Evolutionary conservation across 192 early-diverging fungal genomes (phyloP), one percentile per base, ranked within the genome.

Genomic region (Coemansia sp.): DNA sequence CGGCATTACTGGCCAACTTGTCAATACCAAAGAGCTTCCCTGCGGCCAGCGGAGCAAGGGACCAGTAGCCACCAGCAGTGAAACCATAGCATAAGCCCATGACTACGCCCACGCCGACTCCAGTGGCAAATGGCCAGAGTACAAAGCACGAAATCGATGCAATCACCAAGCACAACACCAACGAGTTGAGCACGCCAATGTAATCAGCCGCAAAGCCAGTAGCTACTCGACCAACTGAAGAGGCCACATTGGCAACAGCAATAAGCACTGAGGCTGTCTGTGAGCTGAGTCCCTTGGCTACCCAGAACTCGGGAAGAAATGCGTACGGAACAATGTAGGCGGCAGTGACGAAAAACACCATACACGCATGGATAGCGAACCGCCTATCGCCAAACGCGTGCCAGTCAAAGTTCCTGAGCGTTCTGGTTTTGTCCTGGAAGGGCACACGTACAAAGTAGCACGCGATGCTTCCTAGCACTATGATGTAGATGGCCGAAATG

Each of bases 241-340:
- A 83, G 19, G 73, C 66, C 6, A 72, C 77, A 11, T 83, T 83
- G 25, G 81, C 81, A 8, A 83, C 66, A 5, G 80, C 71, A 45
- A 82, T 82, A 15, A 82, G 57, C 12, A 77, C 80, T 5, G 80
- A 82, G 4, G 80, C 76, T 1, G 51, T 71, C 27, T 71, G 39
- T 2, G 75, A 45, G 48, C 70, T 73, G 15, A 82, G 62, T 4
- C 76, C 80, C 12, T 82, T 68, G 2, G 38, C 36, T 15, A 74
- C 76, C 75, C 70, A 74, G 63, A 78, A 82, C 63, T 74, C 57
- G 19, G 80, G 76, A 27, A 82, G 53, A 38, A 64, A 82, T 31
- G 68, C 66, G 59, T 68, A 82, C 34, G 80, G 80, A n/a, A 74
- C 62, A 32, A 82, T 72, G 38, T 82, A 82, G 1, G 80, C 80